Conservation (phyloP, 2,329 filamentous ascomycete genomes). For the Ophiostoma sp. region DNA sequence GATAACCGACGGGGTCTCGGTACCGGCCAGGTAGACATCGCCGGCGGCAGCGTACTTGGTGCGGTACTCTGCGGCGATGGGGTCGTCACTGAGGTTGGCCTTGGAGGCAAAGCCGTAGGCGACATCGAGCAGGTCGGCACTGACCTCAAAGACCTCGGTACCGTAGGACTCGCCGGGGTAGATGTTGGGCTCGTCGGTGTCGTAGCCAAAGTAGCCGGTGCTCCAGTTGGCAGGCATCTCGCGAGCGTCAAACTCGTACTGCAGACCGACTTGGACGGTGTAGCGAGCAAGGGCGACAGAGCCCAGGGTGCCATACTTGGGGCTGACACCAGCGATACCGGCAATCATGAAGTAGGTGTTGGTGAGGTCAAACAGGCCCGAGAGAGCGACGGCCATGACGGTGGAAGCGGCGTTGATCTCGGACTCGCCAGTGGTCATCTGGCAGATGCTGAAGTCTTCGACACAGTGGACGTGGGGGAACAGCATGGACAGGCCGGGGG, state of each 20-base stretch:
- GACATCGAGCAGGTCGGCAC: conserved; percentile 50
- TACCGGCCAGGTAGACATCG: conserved; percentile 39
- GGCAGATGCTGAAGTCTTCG: conserved; percentile 56
- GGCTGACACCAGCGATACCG: conserved; percentile 71
- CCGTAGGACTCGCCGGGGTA: conserved; percentile 59
- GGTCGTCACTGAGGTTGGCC: conserved; percentile 50
- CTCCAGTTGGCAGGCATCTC: conserved; percentile 61
- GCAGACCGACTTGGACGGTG: conserved; percentile 67
- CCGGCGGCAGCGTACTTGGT: conserved; percentile 44
- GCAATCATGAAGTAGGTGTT: conserved; percentile 65
- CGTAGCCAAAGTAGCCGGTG: conserved; percentile 65
- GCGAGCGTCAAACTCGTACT: conserved; percentile 68
- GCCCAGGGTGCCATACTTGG: conserved; percentile 59
- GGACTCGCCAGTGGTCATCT: conserved; percentile 61
- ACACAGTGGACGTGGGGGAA: conserved; percentile 63
- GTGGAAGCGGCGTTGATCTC: conserved; percentile 72
- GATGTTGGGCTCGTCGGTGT: conserved; percentile 47
- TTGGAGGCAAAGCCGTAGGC: conserved; percentile 48
- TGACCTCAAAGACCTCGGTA: conserved; percentile 65
- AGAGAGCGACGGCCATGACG: conserved; percentile 58
- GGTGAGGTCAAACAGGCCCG: conserved; percentile 56
- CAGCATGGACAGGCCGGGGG: conserved; percentile 59
- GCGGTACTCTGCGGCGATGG: conserved; percentile 49
- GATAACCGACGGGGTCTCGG: conserved; percentile 49
- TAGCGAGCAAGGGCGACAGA: conserved; percentile 64